Base-by-base conservation (phyloP, 2,329 filamentous ascomycete genomes). In the Elsinoe batatas region DNA sequence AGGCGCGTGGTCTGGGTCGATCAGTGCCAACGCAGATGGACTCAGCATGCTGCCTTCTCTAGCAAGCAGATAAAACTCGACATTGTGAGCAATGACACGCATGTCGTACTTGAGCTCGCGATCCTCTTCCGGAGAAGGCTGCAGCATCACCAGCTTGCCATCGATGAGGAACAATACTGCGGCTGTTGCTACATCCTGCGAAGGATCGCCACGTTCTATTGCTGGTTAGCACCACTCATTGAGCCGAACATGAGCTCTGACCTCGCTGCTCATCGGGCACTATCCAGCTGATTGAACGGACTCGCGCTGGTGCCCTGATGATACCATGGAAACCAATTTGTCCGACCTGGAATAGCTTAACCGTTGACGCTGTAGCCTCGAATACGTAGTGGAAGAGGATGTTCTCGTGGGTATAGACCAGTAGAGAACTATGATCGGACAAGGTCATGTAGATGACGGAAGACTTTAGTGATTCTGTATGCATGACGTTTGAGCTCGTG, bases 271-370 rank as follows among this genome's bases (percentile, higher is more conserved):
- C 84, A 64, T 97, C 91, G 1, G 93, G 93, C 51, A 98, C 71
- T 58, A 98, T 87, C 93, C 93, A 98, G 71, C 90, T 96, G 38
- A 98, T 82, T 8, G 91, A 88, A 62, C 93, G 83, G 4, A 98
- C 93, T 66, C 93, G 81, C 18, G 91, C 89, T 10, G 93, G 93
- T 35, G 93, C 94, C 63, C 93, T 79, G 42, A 98, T 91, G 59
- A 98, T 96, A 44, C 93, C 93, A 68, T 98, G 88, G 63, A 98
- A 93, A 11, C 89, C 91, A 64, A 98, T 98, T 68, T 97, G 93
- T 8, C 94, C 93, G n/a, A 97, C 91, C 67, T 95, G 90, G 5
- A 95, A 81, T 30, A 97, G 78, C 42, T 83, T 84, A 33, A 95
- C 80, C 18, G 83, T 83, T n/a, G 80, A 77, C 18, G 82, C 78